phyloP scores from a whole-genome alignment of 1,284 basidiomycete genomes.

The Pholiota adiposa region DNA sequence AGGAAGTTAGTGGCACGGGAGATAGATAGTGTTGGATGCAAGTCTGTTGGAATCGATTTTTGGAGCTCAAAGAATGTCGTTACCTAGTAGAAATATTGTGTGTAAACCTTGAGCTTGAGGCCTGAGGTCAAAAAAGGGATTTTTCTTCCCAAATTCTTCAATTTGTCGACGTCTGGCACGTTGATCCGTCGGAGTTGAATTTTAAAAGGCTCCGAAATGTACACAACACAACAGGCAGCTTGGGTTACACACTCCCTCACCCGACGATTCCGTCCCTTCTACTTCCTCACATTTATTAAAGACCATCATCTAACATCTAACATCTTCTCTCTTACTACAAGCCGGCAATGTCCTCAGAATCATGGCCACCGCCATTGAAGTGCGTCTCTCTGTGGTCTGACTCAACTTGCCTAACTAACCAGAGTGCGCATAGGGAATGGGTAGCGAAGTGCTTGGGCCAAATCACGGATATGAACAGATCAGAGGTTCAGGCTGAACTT shows the following conservation, averaged over 20 bases:
- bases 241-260: neutral
- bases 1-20: too few species aligned
- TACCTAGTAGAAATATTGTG: too few species aligned
- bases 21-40: too few species aligned
- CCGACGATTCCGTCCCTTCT: neutral
- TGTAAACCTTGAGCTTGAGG: too few species aligned
- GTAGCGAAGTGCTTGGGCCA: constrained; percentile 81
- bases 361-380: constrained; percentile 70
- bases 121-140: too few species aligned
- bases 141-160: too few species aligned
- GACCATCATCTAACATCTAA: neutral
- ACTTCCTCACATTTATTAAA: constrained; percentile 1
- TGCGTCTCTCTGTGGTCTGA: constrained; percentile 29
- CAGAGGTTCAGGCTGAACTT: constrained; percentile 79
- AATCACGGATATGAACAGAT: constrained; percentile 77
- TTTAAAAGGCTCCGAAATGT: constrained; percentile 4
- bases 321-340: constrained; percentile 6
- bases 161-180: too few species aligned
- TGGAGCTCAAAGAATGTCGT: too few species aligned
- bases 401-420: constrained; percentile 6
- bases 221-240: neutral
- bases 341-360: constrained; percentile 58
- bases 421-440: constrained; percentile 65
- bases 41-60: too few species aligned
- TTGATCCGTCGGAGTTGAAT: neutral